These are phyloP conservation scores for Daldinia eschscholtzii DNA, from an alignment of 2,329 filamentous ascomycete species.

Conservation along the genomic window DNA sequence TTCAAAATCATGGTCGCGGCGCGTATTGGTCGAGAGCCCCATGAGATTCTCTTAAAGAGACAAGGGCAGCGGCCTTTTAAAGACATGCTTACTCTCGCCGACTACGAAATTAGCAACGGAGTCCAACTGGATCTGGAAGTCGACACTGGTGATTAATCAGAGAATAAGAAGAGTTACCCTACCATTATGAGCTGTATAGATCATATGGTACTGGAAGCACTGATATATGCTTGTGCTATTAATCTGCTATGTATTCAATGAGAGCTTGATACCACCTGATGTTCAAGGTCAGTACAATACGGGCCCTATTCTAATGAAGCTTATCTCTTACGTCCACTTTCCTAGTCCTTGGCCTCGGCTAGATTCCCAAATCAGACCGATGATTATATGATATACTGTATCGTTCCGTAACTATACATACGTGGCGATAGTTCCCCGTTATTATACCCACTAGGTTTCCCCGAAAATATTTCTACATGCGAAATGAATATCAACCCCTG, in stretches of 20 bases:
- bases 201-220: not conserved
- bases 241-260: not conserved
- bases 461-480: not conserved
- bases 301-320: not conserved
- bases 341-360: not conserved
- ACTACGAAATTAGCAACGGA: constrained; percentile 95
- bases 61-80: constrained; percentile 96
- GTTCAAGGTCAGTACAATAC: not conserved
- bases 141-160: constrained; percentile 69
- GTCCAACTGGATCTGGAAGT: constrained; percentile 76
- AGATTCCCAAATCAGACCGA: not conserved
- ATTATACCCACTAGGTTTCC: not conserved
- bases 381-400: not conserved
- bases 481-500: not conserved
- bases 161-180: not conserved
- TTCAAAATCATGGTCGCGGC: constrained; percentile 95
- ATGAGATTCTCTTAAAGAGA: constrained; percentile 91
- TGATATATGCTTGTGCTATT: constrained; percentile 7
- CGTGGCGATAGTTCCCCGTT: not conserved
- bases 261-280: constrained; percentile 2
- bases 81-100: constrained; percentile 86
- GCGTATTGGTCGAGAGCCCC: constrained; percentile 86
- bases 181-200: not conserved
- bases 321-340: not conserved
- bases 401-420: not conserved